Evolutionary conservation across 2,329 filamentous ascomycete genomes (phyloP).

Genomic region (Aspergillus carbonarius): DNA sequence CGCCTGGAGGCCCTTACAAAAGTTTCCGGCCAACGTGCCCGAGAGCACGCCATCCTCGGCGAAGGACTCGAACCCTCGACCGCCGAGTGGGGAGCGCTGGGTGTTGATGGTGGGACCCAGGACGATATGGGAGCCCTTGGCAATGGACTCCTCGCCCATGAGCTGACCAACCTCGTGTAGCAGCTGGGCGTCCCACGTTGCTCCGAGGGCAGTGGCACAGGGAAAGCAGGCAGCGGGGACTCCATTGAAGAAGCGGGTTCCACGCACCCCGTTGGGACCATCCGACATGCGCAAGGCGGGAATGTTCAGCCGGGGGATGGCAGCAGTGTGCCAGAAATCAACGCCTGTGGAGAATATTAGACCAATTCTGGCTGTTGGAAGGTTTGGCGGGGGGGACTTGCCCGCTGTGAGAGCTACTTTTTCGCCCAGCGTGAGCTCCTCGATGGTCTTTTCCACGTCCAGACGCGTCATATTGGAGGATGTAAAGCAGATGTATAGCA

Average conservation of each 20-base stretch:
- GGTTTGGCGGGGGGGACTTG: too few relatives aligned
- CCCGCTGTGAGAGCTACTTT: conserved; percentile 51
- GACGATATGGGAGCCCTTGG: conserved; percentile 71
- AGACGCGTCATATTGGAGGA: conserved; percentile 31
- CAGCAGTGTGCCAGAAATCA: conserved; percentile 69
- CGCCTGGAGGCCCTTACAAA: conserved; percentile 71
- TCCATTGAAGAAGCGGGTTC: conserved; percentile 67
- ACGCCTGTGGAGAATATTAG: conserved; percentile 22
- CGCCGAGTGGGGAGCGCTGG: conserved; percentile 79
- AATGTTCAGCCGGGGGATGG: conserved; percentile 62
- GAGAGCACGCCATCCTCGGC: conserved; percentile 79
- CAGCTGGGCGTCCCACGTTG: conserved; percentile 73
- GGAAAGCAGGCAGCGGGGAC: conserved; percentile 73
- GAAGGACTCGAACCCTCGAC: conserved; percentile 83
- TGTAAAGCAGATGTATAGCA: not conserved
- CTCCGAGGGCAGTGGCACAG: conserved; percentile 74
- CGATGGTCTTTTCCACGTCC: conserved; percentile 51
- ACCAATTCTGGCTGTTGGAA: not conserved
- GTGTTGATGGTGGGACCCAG: conserved; percentile 78
- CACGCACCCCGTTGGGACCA: conserved; percentile 69
- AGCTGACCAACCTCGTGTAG: conserved; percentile 68
- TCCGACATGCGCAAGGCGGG: conserved; percentile 67
- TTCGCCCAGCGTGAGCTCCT: conserved; percentile 56
- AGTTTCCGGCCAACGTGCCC: conserved; percentile 69
- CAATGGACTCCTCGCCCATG: conserved; percentile 69